These are phyloP conservation scores for Solanum clarkiae DNA, from an alignment of 257 asterid genomes.

Conservation along the genomic window DNA sequence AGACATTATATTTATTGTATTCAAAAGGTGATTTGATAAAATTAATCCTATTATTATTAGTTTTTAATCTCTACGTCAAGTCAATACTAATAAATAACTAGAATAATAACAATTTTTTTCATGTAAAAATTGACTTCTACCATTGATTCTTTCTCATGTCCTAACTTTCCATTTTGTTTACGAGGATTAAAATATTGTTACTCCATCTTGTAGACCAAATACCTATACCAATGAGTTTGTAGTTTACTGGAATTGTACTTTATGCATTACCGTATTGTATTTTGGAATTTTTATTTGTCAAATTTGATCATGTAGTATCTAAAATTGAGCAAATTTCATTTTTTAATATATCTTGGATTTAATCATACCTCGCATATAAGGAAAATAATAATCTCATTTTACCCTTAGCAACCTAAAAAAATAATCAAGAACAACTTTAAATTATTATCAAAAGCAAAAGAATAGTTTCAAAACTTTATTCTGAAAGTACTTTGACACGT, in stretches of 20 bases:
- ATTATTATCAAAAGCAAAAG: too few species aligned
- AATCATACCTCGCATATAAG: background rate
- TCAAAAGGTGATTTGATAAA: too few species aligned
- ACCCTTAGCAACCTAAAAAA: background rate
- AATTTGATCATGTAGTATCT: background rate
- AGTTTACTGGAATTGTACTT: background rate
- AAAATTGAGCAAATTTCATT: background rate
- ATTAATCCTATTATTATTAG: too few species aligned
- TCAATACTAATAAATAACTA: too few species aligned
- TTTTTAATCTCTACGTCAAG: too few species aligned
- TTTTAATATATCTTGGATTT: background rate
- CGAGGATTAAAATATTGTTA: background rate
- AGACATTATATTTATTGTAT: too few species aligned
- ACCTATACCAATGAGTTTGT: background rate
- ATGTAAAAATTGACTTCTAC: background rate
- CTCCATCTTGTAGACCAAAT: background rate
- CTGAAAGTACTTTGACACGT: background rate
- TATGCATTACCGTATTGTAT: background rate
- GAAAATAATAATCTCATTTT: background rate
- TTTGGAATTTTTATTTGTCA: background rate
- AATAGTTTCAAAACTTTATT: background rate
- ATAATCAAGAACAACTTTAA: background rate
- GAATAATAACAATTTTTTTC: background rate
- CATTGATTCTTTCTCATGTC: background rate
- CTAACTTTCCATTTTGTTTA: background rate